Conservation (phyloP, 176 grass and related monocot species). For the Eragrostis nindensis region DNA sequence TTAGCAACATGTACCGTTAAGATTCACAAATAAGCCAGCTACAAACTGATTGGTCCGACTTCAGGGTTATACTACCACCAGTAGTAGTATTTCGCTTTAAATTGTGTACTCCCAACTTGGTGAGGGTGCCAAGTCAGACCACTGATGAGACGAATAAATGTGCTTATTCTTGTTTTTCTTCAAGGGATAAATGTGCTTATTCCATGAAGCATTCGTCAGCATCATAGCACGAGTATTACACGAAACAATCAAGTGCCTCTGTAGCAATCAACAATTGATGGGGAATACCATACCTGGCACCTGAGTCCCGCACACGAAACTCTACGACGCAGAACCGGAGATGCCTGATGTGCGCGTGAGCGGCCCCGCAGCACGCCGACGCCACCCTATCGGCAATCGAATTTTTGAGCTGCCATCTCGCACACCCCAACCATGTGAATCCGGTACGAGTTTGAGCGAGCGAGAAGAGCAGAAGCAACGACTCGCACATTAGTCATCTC, state of each 20-base stretch:
- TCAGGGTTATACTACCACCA: neutral
- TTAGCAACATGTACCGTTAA: neutral
- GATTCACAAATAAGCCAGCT: neutral
- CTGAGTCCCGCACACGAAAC: neutral
- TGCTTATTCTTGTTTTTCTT: too few relatives aligned
- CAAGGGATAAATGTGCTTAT: too few relatives aligned
- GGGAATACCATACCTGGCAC: neutral
- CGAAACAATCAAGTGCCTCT: neutral
- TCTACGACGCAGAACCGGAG: neutral
- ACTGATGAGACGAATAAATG: too few relatives aligned
- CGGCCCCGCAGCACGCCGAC: neutral
- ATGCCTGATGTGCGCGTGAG: neutral
- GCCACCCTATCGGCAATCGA: neutral
- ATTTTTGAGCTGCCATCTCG: neutral
- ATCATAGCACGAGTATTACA: too few relatives aligned
- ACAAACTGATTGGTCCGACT: neutral
- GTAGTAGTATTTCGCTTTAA: neutral
- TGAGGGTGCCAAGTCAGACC: neutral
- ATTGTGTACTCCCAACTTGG: neutral
- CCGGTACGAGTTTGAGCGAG: neutral
- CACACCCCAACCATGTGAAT: slow-evolving; percentile 7
- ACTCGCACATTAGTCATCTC: neutral
- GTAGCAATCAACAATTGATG: neutral
- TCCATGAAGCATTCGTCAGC: too few relatives aligned
- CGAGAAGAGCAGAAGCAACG: neutral